These are phyloP conservation scores for Calonectria henricotiae DNA, from an alignment of 2,329 filamentous ascomycete genomes.

Conservation along the genomic window DNA sequence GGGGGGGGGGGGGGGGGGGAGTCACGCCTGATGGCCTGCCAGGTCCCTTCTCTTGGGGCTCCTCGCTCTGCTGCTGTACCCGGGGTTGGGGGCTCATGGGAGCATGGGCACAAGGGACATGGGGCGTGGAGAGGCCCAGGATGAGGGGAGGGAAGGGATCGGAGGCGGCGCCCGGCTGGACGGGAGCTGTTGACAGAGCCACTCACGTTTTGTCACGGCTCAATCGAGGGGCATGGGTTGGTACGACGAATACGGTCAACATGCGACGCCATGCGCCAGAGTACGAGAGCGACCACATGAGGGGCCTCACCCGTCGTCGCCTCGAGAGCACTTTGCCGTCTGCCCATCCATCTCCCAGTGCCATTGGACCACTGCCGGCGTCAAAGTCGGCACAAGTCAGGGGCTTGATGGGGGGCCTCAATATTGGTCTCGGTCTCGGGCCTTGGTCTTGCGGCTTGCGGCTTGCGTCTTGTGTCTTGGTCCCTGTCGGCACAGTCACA, in stretches of 20 bases:
- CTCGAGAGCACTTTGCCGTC: slow-evolving; percentile 9
- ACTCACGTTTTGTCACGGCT: slow-evolving; percentile 20
- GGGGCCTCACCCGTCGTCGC: slow-evolving; percentile 13
- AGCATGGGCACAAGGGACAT: background rate
- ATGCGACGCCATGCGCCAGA: slow-evolving; percentile 26
- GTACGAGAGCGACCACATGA: slow-evolving; percentile 12
- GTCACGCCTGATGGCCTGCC: background rate
- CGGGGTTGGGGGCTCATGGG: slow-evolving; percentile 18
- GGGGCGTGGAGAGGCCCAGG: background rate
- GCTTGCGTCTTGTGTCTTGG: background rate
- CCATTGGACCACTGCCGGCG: slow-evolving; percentile 22
- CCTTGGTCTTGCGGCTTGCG: too few relatives aligned
- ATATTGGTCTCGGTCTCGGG: slow-evolving; percentile 1
- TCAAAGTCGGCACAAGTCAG: slow-evolving; percentile 29
- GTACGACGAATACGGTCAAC: slow-evolving; percentile 17
- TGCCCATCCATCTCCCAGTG: background rate
- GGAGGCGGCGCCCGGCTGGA: slow-evolving; percentile 12
- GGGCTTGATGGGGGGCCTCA: slow-evolving; percentile 29
- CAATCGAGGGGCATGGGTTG: slow-evolving; percentile 4
- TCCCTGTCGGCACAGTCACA: background rate
- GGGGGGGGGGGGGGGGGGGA: too few relatives aligned
- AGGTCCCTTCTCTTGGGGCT: background rate
- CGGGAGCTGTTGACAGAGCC: slow-evolving; percentile 19
- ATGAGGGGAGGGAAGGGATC: background rate
- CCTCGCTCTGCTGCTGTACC: slow-evolving; percentile 7